Percentiles rank a stretch among this genome's conserved stretches.
Conservation (phyloP, 345 rosid genomes). For the Cardamine resedifolia region DNA sequence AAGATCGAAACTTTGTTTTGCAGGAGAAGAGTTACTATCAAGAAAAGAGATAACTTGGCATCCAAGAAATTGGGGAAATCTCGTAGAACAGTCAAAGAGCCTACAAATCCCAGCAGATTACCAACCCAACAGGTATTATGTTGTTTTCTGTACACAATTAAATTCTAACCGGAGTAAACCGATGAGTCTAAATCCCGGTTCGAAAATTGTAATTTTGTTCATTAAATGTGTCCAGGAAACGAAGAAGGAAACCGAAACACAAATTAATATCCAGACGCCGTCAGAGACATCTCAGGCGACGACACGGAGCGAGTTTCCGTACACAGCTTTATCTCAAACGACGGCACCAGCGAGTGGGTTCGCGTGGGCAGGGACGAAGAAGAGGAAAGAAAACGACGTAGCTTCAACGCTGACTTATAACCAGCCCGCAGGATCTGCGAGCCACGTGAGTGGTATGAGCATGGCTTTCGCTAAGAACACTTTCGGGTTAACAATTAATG, state of each 20-base stretch:
- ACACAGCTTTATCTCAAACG: slow-evolving; percentile 42
- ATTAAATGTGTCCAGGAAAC: slow-evolving; percentile 40
- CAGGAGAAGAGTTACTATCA: slow-evolving; percentile 55
- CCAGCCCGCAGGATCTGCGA: slow-evolving; percentile 41
- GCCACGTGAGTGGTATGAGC: slow-evolving; percentile 51
- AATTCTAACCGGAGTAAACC: slow-evolving; percentile 21
- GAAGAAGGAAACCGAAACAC: slow-evolving; percentile 36
- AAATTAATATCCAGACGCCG: slow-evolving; percentile 39
- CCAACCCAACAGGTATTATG: slow-evolving; percentile 42
- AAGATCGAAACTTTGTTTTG: neutral
- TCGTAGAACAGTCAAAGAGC: slow-evolving; percentile 44
- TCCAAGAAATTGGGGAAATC: slow-evolving; percentile 45
- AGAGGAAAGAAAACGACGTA: slow-evolving; percentile 45
- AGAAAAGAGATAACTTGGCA: slow-evolving; percentile 41
- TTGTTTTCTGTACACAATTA: neutral
- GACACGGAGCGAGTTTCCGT: slow-evolving; percentile 40
- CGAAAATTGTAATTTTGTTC: neutral
- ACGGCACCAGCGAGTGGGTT: slow-evolving; percentile 52
- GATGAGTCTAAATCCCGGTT: neutral
- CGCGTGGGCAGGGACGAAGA: slow-evolving; percentile 56
- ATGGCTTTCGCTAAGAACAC: slow-evolving; percentile 48
- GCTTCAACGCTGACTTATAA: slow-evolving; percentile 49
- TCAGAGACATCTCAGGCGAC: slow-evolving; percentile 45
- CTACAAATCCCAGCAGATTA: slow-evolving; percentile 31
- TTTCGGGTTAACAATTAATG: slow-evolving; percentile 40